Conservation (phyloP, 176 grass and related monocot species). For the Echinochloa phyllopogon region DNA sequence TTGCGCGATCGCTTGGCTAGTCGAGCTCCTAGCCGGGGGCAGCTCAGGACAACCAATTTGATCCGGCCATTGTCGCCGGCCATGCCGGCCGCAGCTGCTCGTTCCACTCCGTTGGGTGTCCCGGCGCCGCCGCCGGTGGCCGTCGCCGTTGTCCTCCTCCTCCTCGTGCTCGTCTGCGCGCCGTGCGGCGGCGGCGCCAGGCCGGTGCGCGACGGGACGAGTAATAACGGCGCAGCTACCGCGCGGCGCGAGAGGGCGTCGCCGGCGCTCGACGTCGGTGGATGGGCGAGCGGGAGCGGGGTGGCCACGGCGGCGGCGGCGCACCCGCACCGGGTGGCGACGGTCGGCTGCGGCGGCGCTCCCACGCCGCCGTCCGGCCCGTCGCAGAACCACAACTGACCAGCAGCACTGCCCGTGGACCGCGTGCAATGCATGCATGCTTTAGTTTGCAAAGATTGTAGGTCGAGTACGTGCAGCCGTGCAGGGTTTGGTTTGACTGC, state of each 20-base stretch:
- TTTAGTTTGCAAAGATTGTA: neutral
- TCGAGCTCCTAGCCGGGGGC: too few relatives aligned
- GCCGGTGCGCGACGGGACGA: conserved; percentile 27
- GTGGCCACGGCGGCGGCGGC: neutral
- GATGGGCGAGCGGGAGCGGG: neutral
- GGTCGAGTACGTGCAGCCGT: too few relatives aligned
- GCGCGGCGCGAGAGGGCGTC: neutral
- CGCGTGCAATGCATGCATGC: too few relatives aligned
- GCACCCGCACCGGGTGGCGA: neutral
- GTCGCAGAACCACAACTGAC: conserved; percentile 23
- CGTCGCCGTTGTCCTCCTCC: neutral
- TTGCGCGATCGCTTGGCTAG: neutral
- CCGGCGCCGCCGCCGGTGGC: neutral
- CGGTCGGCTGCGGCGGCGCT: neutral
- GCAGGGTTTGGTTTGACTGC: neutral
- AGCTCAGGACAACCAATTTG: too few relatives aligned
- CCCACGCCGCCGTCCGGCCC: conserved; percentile 41
- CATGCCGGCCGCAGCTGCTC: too few relatives aligned
- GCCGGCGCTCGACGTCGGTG: neutral
- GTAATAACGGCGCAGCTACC: too few relatives aligned
- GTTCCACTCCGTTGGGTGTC: too few relatives aligned
- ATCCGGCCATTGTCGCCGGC: too few relatives aligned
- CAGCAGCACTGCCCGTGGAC: too few relatives aligned
- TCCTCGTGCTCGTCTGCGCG: conserved; percentile 6
- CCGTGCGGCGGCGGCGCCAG: conserved; percentile 26